A percentile compares a stretch with the other conserved stretches of the same genome.
Conservation (phyloP, 148 eudicot species). For the Polygonum maritimum region DNA sequence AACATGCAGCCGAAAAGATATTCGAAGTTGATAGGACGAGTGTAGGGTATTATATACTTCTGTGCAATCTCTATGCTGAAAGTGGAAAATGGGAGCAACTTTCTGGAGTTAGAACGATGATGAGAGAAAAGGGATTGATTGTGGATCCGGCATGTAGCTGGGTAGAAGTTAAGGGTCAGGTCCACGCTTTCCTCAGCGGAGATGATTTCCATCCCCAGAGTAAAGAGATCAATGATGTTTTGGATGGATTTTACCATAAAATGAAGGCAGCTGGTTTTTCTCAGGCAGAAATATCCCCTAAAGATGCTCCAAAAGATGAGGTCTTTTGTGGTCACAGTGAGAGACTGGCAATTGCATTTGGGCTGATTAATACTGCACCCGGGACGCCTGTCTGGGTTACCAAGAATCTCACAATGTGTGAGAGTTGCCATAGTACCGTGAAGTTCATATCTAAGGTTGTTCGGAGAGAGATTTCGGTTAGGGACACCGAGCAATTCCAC, state of each 20-base stretch:
- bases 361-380: constrained; percentile 67
- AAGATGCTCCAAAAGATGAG: constrained; percentile 59
- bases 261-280: constrained; percentile 32
- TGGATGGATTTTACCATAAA: constrained; percentile 63
- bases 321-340: constrained; percentile 94
- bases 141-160: constrained; percentile 93
- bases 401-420: constrained; percentile 82
- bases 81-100: constrained; percentile 72
- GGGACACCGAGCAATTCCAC: constrained; percentile 80
- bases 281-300: constrained; percentile 22
- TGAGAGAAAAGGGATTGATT: constrained; percentile 63
- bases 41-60: constrained; percentile 61
- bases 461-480: constrained; percentile 69
- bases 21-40: constrained; percentile 44
- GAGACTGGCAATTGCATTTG: constrained; percentile 70
- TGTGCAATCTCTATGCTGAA: constrained; percentile 72
- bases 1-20: constrained; percentile 51
- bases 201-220: constrained; percentile 75
- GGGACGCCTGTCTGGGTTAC: constrained; percentile 83
- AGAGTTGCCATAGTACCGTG: constrained; percentile 57
- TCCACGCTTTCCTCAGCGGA: constrained; percentile 83
- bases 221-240: constrained; percentile 53
- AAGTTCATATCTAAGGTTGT: constrained; percentile 75
- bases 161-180: constrained; percentile 87
- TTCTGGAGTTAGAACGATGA: constrained; percentile 45